Percentiles rank a stretch among this genome's conserved stretches.
phyloP scores from a whole-genome alignment of 2,329 filamentous ascomycete species.

The Pseudogymnoascus sp. region DNA sequence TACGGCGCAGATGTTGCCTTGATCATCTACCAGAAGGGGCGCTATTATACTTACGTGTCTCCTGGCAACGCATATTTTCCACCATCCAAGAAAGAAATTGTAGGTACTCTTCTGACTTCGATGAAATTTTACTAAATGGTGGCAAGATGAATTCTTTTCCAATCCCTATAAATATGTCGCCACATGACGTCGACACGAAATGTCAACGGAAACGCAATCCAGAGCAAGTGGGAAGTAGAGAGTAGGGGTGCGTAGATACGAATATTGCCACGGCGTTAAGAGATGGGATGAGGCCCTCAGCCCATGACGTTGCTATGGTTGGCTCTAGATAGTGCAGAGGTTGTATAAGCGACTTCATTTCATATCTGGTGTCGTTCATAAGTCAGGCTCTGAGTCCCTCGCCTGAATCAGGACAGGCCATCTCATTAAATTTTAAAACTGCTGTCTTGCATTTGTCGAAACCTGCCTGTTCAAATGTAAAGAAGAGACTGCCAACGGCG shows the following conservation, averaged over 20 bases:
- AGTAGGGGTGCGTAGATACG: not conserved
- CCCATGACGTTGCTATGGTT: not conserved
- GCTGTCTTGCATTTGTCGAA: not conserved
- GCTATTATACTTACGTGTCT: conserved; percentile 7
- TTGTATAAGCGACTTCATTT: not conserved
- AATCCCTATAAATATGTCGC: not conserved
- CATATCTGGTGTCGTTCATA: not conserved
- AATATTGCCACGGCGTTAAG: not conserved
- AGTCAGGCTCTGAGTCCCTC: not conserved
- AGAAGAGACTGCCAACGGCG: not conserved
- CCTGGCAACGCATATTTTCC: conserved; percentile 1
- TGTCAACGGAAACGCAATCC: not conserved
- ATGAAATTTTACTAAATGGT: not conserved
- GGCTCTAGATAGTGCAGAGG: not conserved
- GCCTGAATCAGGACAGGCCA: not conserved
- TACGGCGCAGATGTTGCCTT: conserved; percentile 11
- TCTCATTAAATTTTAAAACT: not conserved
- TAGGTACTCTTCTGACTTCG: not conserved
- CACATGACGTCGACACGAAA: not conserved
- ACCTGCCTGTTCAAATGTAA: not conserved
- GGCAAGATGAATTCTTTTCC: conserved; percentile 1
- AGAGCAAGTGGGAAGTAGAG: not conserved
- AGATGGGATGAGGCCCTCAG: not conserved
- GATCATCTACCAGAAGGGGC: conserved; percentile 11
- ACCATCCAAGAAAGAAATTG: conserved; percentile 5